phyloP scores from a whole-genome alignment of 192 early-diverging fungal species.

The Coemansia sp. region DNA sequence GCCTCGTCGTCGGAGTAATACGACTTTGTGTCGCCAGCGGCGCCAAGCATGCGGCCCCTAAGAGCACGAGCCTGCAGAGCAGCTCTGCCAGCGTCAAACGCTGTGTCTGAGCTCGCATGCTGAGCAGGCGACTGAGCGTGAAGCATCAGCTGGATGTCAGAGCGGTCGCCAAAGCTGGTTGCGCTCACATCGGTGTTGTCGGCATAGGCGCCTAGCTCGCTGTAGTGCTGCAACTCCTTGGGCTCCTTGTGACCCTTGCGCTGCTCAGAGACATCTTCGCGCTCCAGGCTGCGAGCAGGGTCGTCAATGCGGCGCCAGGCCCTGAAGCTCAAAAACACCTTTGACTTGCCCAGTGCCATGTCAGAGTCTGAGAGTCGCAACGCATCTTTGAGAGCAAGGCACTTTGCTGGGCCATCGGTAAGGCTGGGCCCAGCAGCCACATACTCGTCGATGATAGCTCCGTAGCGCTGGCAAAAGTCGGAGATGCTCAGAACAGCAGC shows the following conservation, averaged over 20 bases:
- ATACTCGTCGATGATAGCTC: slow-evolving; percentile 41
- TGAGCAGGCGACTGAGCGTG: slow-evolving; percentile 46
- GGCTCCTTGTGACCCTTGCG: slow-evolving; percentile 40
- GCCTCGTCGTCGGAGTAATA: slow-evolving; percentile 64
- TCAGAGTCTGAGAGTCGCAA: slow-evolving; percentile 51
- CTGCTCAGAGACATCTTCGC: slow-evolving; percentile 59
- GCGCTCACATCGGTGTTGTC: slow-evolving; percentile 27
- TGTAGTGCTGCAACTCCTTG: slow-evolving; percentile 21
- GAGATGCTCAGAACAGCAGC: slow-evolving; percentile 33
- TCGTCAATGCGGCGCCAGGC: slow-evolving; percentile 85
- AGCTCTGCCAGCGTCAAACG: slow-evolving; percentile 20
- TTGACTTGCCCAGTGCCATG: slow-evolving; percentile 56
- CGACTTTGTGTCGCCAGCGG: slow-evolving; percentile 57
- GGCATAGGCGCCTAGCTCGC: slow-evolving; percentile 40
- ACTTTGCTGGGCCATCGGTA: slow-evolving; percentile 20
- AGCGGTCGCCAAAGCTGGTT: slow-evolving; percentile 49
- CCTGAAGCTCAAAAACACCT: slow-evolving; percentile 72
- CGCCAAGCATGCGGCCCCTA: slow-evolving; percentile 50
- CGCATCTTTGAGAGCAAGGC: slow-evolving; percentile 41
- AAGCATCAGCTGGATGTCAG: slow-evolving; percentile 49
- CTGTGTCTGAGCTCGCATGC: slow-evolving; percentile 32
- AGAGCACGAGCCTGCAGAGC: slow-evolving; percentile 46
- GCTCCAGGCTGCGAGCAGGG: slow-evolving; percentile 61
- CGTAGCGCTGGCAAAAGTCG: slow-evolving; percentile 54
- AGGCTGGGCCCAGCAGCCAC: slow-evolving; percentile 23